Percentiles rank a stretch among this genome's conserved stretches.
Conservation (phyloP, 176 grass and related monocot species). For the Areca catechu region DNA sequence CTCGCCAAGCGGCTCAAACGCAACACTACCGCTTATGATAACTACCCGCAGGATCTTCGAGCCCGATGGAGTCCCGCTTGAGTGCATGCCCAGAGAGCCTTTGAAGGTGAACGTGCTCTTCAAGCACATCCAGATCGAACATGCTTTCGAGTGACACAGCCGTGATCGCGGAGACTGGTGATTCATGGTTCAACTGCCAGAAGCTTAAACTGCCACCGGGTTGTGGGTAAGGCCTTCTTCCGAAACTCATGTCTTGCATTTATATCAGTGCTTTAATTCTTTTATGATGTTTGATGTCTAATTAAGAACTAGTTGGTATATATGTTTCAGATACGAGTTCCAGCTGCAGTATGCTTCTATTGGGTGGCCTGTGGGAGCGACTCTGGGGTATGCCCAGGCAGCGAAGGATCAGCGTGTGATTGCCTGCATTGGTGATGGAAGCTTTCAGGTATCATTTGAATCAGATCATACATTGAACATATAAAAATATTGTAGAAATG, state of each 20-base stretch:
- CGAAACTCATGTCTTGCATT: no score
- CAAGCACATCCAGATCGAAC: slow-evolving; percentile 21
- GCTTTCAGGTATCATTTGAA: slow-evolving; percentile 20
- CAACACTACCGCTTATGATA: slow-evolving; percentile 13
- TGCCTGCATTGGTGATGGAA: no score
- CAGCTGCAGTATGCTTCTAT: slow-evolving; percentile 21
- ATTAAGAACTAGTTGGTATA: background rate
- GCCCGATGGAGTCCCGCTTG: slow-evolving; percentile 5
- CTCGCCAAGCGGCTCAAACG: slow-evolving; percentile 7
- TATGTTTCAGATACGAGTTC: slow-evolving; percentile 7
- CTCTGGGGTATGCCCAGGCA: slow-evolving; percentile 14
- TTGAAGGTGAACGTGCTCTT: slow-evolving; percentile 15
- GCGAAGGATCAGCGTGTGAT: slow-evolving; percentile 11
- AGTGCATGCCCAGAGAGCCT: slow-evolving; percentile 11
- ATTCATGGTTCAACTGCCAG: slow-evolving; percentile 23
- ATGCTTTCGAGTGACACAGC: slow-evolving; percentile 5
- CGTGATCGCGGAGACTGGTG: slow-evolving; percentile 13
- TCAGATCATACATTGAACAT: no score
- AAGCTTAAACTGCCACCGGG: slow-evolving; percentile 17
- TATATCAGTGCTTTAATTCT: background rate
- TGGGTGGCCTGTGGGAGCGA: slow-evolving; percentile 16
- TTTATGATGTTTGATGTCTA: background rate
- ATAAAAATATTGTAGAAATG: no score
- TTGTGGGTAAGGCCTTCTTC: background rate
- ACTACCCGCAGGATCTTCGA: slow-evolving; percentile 13